These are phyloP conservation scores for Glomus cerebriforme DNA, from an alignment of 192 early-diverging fungal species.

Conservation along the genomic window DNA sequence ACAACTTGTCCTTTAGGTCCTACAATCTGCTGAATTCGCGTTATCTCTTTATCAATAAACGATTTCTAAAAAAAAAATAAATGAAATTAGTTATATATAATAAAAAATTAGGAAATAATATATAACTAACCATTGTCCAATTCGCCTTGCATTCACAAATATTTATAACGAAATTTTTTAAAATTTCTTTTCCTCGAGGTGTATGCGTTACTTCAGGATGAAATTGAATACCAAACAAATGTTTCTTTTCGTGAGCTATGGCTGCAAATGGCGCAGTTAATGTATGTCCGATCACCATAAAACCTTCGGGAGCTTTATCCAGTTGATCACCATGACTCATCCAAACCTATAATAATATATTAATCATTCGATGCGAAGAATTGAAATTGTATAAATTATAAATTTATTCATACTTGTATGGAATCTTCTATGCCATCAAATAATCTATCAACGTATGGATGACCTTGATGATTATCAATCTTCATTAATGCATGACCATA, in stretches of 20 bases:
- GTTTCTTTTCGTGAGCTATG: constrained; percentile 76
- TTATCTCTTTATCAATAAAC: constrained; percentile 98
- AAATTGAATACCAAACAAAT: constrained; percentile 97
- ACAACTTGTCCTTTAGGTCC: constrained; percentile 92
- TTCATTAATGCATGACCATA: constrained; percentile 89
- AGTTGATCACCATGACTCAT: constrained; percentile 99
- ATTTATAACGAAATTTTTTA: constrained; percentile 93
- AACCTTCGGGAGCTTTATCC: constrained; percentile 74
- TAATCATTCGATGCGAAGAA: constrained; percentile 32
- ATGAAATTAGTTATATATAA: not conserved
- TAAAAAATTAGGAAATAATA: not conserved
- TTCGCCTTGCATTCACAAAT: constrained; percentile 82
- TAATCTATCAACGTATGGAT: constrained; percentile 63
- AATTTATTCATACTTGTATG: constrained; percentile 45
- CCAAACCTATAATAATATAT: constrained; percentile 69
- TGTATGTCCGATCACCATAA: constrained; percentile 85
- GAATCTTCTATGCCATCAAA: constrained; percentile 71
- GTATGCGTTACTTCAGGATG: constrained; percentile 99
- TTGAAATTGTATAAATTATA: constrained; percentile 4
- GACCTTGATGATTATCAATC: constrained; percentile 62
- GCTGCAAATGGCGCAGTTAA: constrained; percentile 88
- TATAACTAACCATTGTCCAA: constrained; percentile 86
- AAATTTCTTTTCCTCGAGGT: constrained; percentile 73
- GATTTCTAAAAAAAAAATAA: constrained; percentile 42
- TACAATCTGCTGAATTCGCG: constrained; percentile 87